Percentiles rank a stretch among this genome's conserved stretches.
Conservation (phyloP, 345 rosid genomes). For the Raphanus sativus region DNA sequence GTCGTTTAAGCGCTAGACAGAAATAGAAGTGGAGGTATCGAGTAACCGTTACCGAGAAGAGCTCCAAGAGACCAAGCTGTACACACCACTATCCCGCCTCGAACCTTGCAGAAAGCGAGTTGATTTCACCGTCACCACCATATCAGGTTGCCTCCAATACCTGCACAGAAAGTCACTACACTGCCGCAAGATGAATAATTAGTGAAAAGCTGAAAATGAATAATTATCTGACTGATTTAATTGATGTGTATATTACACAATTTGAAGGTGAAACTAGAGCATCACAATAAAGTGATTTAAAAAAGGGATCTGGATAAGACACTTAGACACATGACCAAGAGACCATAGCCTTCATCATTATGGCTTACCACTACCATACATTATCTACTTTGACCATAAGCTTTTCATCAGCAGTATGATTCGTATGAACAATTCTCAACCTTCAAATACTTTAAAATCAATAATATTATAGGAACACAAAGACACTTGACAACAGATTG, state of each 20-base stretch:
- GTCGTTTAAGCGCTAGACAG: not conserved
- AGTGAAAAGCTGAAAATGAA: no score
- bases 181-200: no score
- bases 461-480: not conserved
- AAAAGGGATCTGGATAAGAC: not conserved
- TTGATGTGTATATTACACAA: not conserved
- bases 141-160: no score
- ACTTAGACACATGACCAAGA: not conserved
- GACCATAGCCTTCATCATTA: constrained; percentile 34
- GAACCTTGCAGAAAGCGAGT: no score
- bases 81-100: not conserved
- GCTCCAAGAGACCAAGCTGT: not conserved
- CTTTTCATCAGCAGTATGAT: not conserved
- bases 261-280: not conserved
- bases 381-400: constrained; percentile 12
- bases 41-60: not conserved
- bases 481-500: not conserved
- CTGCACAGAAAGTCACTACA: no score
- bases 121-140: no score
- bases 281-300: constrained; percentile 14
- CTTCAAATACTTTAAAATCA: not conserved
- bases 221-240: no score
- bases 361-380: constrained; percentile 27
- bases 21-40: not conserved
- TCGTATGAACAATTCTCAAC: not conserved